These are phyloP conservation scores for Terana coerulea DNA, from an alignment of 768 basidiomycete species.

Conservation along the genomic window DNA sequence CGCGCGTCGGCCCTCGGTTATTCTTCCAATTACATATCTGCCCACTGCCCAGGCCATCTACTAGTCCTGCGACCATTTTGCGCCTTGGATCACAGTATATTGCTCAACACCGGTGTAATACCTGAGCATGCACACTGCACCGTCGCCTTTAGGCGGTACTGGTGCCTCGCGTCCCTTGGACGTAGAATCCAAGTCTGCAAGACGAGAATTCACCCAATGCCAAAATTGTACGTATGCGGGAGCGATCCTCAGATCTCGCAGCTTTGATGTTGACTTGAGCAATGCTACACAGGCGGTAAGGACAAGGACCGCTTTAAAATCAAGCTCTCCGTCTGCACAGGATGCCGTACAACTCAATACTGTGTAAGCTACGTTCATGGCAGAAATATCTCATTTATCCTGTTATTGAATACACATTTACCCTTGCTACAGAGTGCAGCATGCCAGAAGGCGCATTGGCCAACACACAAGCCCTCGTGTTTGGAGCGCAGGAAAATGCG, in stretches of 20 bases:
- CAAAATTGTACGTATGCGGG: conserved; percentile 16
- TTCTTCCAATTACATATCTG: too few relatives aligned
- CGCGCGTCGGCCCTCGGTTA: too few relatives aligned
- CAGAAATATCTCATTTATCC: not conserved
- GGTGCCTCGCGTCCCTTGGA: conserved; percentile 3
- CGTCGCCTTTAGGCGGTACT: too few relatives aligned
- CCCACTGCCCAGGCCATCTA: too few relatives aligned
- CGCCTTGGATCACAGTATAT: too few relatives aligned
- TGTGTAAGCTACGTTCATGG: conserved; percentile 14
- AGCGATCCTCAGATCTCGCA: too few relatives aligned
- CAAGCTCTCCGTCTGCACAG: conserved; percentile 13
- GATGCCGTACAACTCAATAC: conserved; percentile 12
- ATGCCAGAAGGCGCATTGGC: conserved; percentile 16
- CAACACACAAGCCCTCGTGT: conserved; percentile 11
- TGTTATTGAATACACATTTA: not conserved
- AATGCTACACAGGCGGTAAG: conserved; percentile 12
- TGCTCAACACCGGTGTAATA: too few relatives aligned
- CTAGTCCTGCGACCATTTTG: too few relatives aligned
- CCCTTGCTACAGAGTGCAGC: conserved; percentile 1
- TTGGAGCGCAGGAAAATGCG: not conserved
- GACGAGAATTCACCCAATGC: conserved; percentile 16
- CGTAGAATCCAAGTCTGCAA: conserved; percentile 11
- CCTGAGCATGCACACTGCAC: too few relatives aligned
- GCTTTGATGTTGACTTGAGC: too few relatives aligned
- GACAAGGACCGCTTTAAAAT: conserved; percentile 9